These are phyloP conservation scores for Diatrype stigma DNA, from an alignment of 2,329 filamentous ascomycete species.

Conservation along the genomic window DNA sequence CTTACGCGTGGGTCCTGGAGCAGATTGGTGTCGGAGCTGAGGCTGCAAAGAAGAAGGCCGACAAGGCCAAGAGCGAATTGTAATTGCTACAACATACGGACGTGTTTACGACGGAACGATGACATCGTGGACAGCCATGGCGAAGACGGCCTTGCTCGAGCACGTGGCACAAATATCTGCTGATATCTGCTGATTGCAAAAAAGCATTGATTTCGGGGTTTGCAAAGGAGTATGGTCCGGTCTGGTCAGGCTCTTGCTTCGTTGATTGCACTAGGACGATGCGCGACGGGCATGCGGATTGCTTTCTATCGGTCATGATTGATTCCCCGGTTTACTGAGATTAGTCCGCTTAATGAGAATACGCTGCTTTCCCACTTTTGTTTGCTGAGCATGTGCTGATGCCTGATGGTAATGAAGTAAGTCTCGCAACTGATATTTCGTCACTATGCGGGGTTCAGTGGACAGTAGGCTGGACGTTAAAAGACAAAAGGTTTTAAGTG, in stretches of 20 bases:
- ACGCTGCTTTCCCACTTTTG: neutral
- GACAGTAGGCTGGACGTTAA: no score
- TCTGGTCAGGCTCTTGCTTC: neutral
- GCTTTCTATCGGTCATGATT: neutral
- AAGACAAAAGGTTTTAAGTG: no score
- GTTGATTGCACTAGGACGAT: neutral
- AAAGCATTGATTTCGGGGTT: neutral
- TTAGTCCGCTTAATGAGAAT: neutral
- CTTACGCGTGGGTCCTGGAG: slow-evolving; percentile 47
- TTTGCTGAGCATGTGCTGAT: neutral
- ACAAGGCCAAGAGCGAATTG: slow-evolving; percentile 45
- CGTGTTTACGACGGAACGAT: neutral
- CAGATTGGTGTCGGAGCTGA: slow-evolving; percentile 47
- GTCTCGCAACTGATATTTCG: no score
- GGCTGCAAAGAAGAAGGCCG: slow-evolving; percentile 44
- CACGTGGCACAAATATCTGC: no score
- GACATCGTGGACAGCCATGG: neutral
- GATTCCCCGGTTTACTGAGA: neutral
- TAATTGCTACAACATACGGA: slow-evolving; percentile 24
- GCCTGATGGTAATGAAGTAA: no score
- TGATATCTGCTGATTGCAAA: neutral
- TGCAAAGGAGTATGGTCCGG: neutral
- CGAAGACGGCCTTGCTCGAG: no score
- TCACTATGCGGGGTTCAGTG: no score
- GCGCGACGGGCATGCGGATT: neutral